phyloP scores from a whole-genome alignment of 176 grass and related monocot species.

The Juncus effusus region DNA sequence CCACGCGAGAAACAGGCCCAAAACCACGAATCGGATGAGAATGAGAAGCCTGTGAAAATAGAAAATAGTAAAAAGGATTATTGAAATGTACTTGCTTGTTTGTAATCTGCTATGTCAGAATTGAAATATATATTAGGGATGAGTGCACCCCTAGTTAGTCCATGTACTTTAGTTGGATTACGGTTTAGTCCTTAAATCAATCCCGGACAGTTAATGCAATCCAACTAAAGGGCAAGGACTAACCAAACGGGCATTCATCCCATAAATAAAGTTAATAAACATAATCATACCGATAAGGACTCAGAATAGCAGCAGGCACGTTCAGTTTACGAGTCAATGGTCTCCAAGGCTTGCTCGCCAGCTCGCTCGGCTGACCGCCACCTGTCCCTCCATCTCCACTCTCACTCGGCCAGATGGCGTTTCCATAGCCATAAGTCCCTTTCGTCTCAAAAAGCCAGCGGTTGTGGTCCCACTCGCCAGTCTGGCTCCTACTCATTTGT shows the following conservation, averaged over 20 bases:
- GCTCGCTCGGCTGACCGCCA: constrained; percentile 53
- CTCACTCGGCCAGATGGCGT: constrained; percentile 92
- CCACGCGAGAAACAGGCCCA: constrained; percentile 77
- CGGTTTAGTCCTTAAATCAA: too few relatives aligned
- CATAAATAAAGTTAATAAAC: background rate
- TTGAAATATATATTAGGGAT: too few relatives aligned
- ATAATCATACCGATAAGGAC: constrained; percentile 69
- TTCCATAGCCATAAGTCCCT: constrained; percentile 91
- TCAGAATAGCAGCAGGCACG: constrained; percentile 69
- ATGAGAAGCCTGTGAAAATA: constrained; percentile 63
- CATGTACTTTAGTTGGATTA: too few relatives aligned
- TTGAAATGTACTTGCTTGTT: background rate
- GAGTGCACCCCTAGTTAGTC: too few relatives aligned
- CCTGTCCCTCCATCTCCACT: constrained; percentile 43
- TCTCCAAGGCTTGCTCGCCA: constrained; percentile 84
- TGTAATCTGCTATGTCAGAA: too few relatives aligned
- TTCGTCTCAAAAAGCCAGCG: constrained; percentile 96
- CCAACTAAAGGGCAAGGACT: too few relatives aligned
- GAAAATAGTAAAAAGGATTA: constrained; percentile 7
- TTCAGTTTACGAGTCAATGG: constrained; percentile 82
- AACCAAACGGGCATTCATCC: too few relatives aligned
- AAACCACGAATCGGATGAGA: constrained; percentile 58
- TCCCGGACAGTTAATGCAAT: too few relatives aligned
- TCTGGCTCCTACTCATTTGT: constrained; percentile 78
- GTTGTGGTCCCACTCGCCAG: constrained; percentile 88